These are phyloP conservation scores for Euphorbia neoarborescens DNA, from an alignment of 441 rosid species.

Conservation along the genomic window DNA sequence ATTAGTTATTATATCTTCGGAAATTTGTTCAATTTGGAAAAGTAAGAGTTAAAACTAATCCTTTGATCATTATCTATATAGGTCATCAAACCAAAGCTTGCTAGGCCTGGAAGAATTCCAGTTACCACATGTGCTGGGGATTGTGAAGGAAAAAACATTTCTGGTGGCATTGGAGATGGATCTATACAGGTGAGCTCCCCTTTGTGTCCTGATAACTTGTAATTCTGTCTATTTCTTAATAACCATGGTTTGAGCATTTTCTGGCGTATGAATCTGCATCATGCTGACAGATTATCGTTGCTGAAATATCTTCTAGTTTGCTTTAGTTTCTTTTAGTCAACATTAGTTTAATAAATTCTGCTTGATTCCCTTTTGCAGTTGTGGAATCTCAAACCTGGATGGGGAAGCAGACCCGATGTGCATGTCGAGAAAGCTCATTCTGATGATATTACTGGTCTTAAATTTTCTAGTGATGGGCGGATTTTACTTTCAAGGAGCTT, in stretches of 20 bases:
- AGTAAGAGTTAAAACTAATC: background rate
- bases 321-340: background rate
- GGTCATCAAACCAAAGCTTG: conserved; percentile 97
- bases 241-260: background rate
- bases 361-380: conserved; percentile 34
- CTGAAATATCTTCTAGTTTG: background rate
- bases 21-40: conserved; percentile 4
- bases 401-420: conserved; percentile 97
- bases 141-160: conserved; percentile 75
- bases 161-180: conserved; percentile 90
- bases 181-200: conserved; percentile 67
- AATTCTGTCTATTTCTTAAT: background rate
- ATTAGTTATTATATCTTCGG: background rate
- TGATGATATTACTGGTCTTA: conserved; percentile 85
- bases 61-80: conserved; percentile 21
- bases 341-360: background rate
- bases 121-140: conserved; percentile 96
- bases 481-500: conserved; percentile 75
- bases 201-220: conserved; percentile 8
- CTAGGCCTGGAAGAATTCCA: conserved; percentile 93
- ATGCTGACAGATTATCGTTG: background rate
- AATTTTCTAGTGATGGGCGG: conserved; percentile 81
- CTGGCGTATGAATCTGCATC: background rate
- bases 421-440: conserved; percentile 71
- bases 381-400: conserved; percentile 94